Conservation (phyloP, 345 rosid species). For the Populus euphratica region DNA sequence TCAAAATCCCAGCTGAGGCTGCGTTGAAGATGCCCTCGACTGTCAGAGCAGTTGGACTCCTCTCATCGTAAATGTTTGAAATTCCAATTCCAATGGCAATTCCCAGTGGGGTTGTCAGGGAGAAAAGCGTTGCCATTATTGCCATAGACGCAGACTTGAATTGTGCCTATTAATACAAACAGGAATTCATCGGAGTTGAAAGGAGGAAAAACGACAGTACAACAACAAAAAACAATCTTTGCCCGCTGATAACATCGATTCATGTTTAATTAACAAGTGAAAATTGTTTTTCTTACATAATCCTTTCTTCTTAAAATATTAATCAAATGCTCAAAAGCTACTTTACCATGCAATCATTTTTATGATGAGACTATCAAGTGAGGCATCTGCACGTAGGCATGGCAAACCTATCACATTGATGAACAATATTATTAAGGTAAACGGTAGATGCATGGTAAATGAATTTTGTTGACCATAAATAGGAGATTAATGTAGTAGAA, state of each 20-base stretch:
- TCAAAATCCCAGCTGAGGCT: conserved; percentile 68
- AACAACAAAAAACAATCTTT: not conserved
- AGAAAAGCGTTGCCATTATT: conserved; percentile 73
- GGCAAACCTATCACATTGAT: not conserved
- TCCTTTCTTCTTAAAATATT: too few relatives aligned
- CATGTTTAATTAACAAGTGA: not conserved
- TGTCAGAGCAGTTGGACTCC: conserved; percentile 43
- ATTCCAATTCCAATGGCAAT: conserved; percentile 60
- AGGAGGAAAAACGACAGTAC: not conserved
- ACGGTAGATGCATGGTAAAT: not conserved
- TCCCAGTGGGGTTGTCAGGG: conserved; percentile 59
- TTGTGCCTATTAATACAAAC: conserved; percentile 36
- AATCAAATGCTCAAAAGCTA: too few relatives aligned
- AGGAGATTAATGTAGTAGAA: not conserved
- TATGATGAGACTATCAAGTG: not conserved
- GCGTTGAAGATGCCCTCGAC: conserved; percentile 61
- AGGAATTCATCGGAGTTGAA: not conserved
- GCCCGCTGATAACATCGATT: not conserved
- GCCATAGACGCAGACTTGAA: conserved; percentile 39
- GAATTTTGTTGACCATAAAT: not conserved
- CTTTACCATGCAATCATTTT: too few relatives aligned
- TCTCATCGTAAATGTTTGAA: conserved; percentile 41
- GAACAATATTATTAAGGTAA: not conserved
- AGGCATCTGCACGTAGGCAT: not conserved
- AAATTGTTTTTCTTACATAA: too few relatives aligned